Base-by-base conservation (phyloP, 257 asterid genomes). In the Solanum chilense region DNA sequence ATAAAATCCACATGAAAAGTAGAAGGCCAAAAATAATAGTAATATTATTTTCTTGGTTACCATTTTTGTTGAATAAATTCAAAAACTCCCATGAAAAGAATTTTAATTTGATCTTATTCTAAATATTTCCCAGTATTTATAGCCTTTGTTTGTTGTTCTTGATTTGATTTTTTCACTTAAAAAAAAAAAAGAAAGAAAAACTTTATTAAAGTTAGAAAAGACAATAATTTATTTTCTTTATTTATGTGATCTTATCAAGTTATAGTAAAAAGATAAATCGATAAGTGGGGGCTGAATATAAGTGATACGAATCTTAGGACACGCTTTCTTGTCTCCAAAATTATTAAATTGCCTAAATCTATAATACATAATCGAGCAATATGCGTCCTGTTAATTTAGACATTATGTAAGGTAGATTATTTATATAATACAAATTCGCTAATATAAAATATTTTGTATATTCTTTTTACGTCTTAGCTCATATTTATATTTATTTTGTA, bases 11-110 rank as follows among this genome's bases (percentile, higher is more conserved):
- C 56, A 88, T 37, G 77, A 82, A 86, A 71, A 91, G 42, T 87
- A 77, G 47, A 91, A 87, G 44, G 77, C 89, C 85, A 88, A 52
- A 74, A 91, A 69, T 29, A 93, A 29, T 21, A 90, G 14, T 69
- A 90, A 13, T 70, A 88, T 18, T 78, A 84, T 33, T 82, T 73
- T 80, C 86, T 89, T 87, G 77, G 52, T 76, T 70, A 86, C 87
- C 93, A 91, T 90, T 58, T 90, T 87, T 42, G 77, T 71, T 85
- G 37, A 25, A 35, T 78, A 74, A 73, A 74, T 78, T 78, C 42
- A 78, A 78, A 41, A 80, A 81, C 29, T 81, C 45, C 85, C 85
- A 81, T 81, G 2, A 39, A 29, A 56, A 80, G 18, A 47, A 16
- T 21, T 31, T 80, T 18, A 35, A 45, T 80, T 9, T 29, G 21